A percentile compares a stretch with the other conserved stretches of the same genome.
These are phyloP conservation scores for Pleurostoma richardsiae DNA, from an alignment of 2,329 filamentous ascomycete species.

Conservation along the genomic window DNA sequence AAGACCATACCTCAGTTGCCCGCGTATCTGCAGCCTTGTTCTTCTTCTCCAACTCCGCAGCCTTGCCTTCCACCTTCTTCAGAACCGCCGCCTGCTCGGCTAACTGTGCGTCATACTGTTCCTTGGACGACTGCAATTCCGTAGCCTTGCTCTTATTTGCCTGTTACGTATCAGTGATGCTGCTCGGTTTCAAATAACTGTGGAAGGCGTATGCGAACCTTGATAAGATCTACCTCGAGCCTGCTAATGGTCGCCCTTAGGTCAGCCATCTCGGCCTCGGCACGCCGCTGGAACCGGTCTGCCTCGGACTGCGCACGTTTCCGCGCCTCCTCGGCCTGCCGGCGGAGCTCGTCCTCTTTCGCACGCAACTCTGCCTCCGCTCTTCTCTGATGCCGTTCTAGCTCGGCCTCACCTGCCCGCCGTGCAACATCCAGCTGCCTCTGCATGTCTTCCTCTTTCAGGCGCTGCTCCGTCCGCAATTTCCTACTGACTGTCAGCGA, in stretches of 20 bases:
- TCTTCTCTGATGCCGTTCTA: not conserved
- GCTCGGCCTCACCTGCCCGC: constrained; percentile 4
- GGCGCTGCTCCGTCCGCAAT: not conserved
- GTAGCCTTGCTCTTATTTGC: constrained; percentile 54
- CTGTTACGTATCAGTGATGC: constrained; percentile 26
- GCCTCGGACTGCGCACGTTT: constrained; percentile 21
- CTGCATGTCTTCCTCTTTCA: constrained; percentile 12
- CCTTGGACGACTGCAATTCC: constrained; percentile 48
- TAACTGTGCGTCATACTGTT: constrained; percentile 41
- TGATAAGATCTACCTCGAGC: constrained; percentile 58
- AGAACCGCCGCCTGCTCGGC: constrained; percentile 13
- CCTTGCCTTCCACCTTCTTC: constrained; percentile 13
- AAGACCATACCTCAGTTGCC: constrained; percentile 15
- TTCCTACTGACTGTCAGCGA: not conserved
- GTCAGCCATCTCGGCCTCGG: constrained; percentile 59
- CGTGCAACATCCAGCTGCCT: constrained; percentile 15
- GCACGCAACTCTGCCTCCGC: constrained; percentile 1
- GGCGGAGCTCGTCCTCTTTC: constrained; percentile 37
- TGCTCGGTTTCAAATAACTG: too few relatives aligned
- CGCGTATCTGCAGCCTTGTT: constrained; percentile 16
- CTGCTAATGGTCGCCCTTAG: constrained; percentile 55
- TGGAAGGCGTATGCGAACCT: constrained; percentile 30
- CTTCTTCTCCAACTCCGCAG: constrained; percentile 18
- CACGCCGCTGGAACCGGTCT: constrained; percentile 40
- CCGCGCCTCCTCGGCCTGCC: constrained; percentile 35